Conservation (phyloP, 2,329 filamentous ascomycete species). For the Cordyceps pruinosa region DNA sequence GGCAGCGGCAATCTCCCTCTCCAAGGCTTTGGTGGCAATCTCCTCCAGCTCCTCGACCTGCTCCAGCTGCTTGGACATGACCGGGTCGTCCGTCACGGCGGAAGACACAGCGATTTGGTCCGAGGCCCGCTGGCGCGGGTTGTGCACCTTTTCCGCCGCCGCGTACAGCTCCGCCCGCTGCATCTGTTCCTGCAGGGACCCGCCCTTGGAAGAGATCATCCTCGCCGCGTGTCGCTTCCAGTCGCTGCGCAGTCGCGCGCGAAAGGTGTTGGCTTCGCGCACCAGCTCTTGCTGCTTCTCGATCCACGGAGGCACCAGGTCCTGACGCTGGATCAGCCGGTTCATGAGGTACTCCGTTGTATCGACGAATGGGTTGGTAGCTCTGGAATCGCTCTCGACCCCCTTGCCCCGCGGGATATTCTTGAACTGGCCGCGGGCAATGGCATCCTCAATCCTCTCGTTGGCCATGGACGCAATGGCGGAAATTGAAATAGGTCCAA, state of each 20-base stretch:
- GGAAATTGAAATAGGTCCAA: constrained; percentile 68
- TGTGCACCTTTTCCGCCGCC: constrained; percentile 60
- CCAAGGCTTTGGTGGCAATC: constrained; percentile 12
- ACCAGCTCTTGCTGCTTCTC: constrained; percentile 93
- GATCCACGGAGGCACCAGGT: constrained; percentile 95
- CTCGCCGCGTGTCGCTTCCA: constrained; percentile 80
- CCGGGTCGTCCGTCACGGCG: constrained; percentile 40
- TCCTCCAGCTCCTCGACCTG: constrained; percentile 20
- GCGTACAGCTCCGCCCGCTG: constrained; percentile 65
- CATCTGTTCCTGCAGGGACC: constrained; percentile 67
- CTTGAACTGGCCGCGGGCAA: constrained; percentile 80
- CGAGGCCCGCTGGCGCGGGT: constrained; percentile 41
- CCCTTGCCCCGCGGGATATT: constrained; percentile 75
- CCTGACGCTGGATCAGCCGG: constrained; percentile 94
- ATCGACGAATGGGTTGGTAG: constrained; percentile 83
- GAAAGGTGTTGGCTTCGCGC: constrained; percentile 61
- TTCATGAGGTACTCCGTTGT: constrained; percentile 98
- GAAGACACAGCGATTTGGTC: constrained; percentile 42
- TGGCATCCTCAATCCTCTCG: constrained; percentile 87
- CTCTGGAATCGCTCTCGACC: constrained; percentile 73
- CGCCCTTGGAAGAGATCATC: constrained; percentile 70
- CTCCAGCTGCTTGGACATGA: constrained; percentile 40
- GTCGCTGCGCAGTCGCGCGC: constrained; percentile 66
- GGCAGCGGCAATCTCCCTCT: constrained; percentile 5
- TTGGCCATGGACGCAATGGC: constrained; percentile 82